Base-by-base conservation (phyloP, 148 eudicot species). In the Rhododendron mucronatum region DNA sequence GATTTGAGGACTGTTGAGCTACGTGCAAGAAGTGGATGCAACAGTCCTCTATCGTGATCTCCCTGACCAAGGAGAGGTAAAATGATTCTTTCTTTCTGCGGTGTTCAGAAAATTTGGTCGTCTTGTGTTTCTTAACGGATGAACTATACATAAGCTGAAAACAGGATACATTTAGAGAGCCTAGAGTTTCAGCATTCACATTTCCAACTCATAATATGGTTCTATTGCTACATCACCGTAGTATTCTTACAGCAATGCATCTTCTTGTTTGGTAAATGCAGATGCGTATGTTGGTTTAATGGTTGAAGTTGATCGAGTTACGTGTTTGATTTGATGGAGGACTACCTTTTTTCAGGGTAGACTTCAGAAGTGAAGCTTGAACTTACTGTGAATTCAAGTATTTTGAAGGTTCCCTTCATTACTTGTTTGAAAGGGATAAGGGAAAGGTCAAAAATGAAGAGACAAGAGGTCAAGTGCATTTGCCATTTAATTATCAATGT, bases 1-100 rank as follows among this genome's bases (percentile, higher is more conserved):
- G 98, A 95, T 83, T 89, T 96, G 86, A 91, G 92, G 87, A 91
- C 87, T 45, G 97, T 95, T n/a, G 97, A 96, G 85, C 89, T 90
- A 63, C 91, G 89, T 20, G 90, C 76, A 26, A 90, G 84, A 83
- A 89, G 82, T 13, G n/a, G 65, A 59, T 44, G 82, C 26, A 85
- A 87, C 78, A 37, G 21, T 30, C 77, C 35, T 78, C 80, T 37
- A 53, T 48, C 10, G 8, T 84, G 81, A 84, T 10, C 39, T 20
- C 65, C 37, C 82, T n/a, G 21, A 39, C 28, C 35, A 13, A 69
- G 75, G 75, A 28, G 16, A 69, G 75, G 37, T 69, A 69, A 69
- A 28, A 69, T 69, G 75, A 69, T 69, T 16, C 61, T 55, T 55
- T 16, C 21, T 55, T 55, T 55, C 61, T 55, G 61, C 61, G 5